A percentile compares a stretch with the other conserved stretches of the same genome.
Conservation (phyloP, 2,329 filamentous ascomycete genomes). For the Claviceps quebecensis region DNA sequence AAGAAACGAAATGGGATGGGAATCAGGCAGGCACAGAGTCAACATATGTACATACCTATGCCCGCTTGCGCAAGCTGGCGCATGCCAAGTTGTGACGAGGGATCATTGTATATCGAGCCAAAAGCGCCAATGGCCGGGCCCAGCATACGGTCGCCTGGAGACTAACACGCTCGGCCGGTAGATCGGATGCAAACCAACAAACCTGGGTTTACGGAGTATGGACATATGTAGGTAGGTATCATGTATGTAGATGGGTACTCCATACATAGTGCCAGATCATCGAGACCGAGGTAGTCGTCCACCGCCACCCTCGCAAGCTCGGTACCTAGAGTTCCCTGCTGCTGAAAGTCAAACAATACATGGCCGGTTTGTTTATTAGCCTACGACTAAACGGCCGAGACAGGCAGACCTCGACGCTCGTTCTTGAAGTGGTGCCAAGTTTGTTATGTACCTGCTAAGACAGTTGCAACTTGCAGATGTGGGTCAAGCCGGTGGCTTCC, state of each 20-base stretch:
- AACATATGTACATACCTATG: too few relatives aligned
- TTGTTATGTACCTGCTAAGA: not conserved
- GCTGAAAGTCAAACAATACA: not conserved
- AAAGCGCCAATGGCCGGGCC: not conserved
- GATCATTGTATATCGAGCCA: not conserved
- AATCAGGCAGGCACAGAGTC: not conserved
- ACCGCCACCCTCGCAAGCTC: not conserved
- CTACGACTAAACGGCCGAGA: not conserved
- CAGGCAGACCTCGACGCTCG: not conserved
- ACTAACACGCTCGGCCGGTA: not conserved
- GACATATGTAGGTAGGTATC: too few relatives aligned
- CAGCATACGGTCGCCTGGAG: not conserved
- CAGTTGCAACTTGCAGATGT: not conserved
- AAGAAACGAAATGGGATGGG: not conserved
- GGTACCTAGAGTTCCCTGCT: not conserved
- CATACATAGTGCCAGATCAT: not conserved
- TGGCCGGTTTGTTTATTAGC: not conserved
- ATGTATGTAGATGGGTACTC: too few relatives aligned
- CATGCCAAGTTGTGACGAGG: too few relatives aligned
- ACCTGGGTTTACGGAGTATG: not conserved
- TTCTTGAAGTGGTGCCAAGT: not conserved
- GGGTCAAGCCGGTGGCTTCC: not conserved
- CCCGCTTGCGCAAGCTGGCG: not conserved
- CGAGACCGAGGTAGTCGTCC: not conserved
- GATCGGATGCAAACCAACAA: not conserved